phyloP scores from a whole-genome alignment of 495 filamentous ascomycete species.

The Hypomontagnella submonticulosa region DNA sequence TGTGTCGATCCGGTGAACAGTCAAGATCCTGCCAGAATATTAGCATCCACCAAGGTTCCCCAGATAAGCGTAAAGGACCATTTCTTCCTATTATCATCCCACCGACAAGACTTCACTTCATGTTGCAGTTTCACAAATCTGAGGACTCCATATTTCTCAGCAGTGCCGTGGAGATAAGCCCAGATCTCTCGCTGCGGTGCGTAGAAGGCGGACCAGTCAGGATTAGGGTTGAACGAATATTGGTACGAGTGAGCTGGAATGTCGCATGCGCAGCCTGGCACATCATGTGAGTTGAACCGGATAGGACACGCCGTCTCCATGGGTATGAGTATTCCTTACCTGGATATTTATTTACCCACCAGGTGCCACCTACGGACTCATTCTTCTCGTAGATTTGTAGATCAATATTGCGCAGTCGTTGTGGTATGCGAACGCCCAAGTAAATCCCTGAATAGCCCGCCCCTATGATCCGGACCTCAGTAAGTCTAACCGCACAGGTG shows the following conservation, averaged over 20 bases:
- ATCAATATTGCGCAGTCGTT: constrained; percentile 56
- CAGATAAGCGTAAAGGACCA: constrained; percentile 54
- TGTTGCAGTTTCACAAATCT: constrained; percentile 57
- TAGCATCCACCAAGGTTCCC: background rate
- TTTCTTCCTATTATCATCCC: constrained; percentile 66
- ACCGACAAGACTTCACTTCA: constrained; percentile 55
- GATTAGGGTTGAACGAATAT: constrained; percentile 73
- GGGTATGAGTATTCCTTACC: constrained; percentile 37
- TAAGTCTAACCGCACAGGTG: too few species aligned
- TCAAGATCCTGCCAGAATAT: constrained; percentile 31
- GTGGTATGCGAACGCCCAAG: constrained; percentile 52
- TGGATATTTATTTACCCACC: constrained; percentile 60
- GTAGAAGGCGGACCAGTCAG: constrained; percentile 72
- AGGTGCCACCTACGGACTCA: constrained; percentile 55
- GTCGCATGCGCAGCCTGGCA: constrained; percentile 56
- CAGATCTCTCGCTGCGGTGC: constrained; percentile 72
- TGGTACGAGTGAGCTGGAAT: constrained; percentile 68
- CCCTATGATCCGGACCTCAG: constrained; percentile 54
- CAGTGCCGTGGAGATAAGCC: constrained; percentile 67
- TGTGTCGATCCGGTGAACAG: constrained; percentile 38
- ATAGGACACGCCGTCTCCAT: background rate
- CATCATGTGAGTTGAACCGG: constrained; percentile 12
- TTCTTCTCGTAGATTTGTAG: constrained; percentile 58
- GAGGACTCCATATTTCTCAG: constrained; percentile 68
- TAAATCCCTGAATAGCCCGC: constrained; percentile 63